Evolutionary conservation across 345 rosid genomes (phyloP), one percentile per base, ranked within the genome.

Genomic region (Ceriops tagal): DNA sequence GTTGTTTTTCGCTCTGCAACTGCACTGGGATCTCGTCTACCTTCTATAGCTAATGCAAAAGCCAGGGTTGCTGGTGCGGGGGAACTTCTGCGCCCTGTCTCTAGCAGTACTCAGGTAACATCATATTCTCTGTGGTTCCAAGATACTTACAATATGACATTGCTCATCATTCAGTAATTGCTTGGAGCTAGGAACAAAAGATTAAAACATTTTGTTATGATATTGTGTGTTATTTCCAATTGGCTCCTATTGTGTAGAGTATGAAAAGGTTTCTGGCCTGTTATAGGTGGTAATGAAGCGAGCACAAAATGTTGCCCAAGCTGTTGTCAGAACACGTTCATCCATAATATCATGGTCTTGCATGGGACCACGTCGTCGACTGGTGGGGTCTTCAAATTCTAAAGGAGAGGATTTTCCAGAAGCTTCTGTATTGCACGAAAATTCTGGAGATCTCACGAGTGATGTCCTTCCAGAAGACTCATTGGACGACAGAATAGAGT

Each of bases 21-120:
- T 62, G 99, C 97, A 57, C 76, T 95, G 73, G 96, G 99, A 62
- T 92, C 99, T 61, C 96, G 75, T 62, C 84, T 95, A 43, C 99
- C 99, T 19, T 92, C 96, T 52, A 84, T 92, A 65, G 95, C 99
- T 55, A 95, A 88, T 69, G 97, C 99, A 19, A 92, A 82, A 75
- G 99, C 97, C 53, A 90, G 88, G 80, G 99, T 95, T 74, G 97
- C 88, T 64, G 97, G 93, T 80, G 97, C 96, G 39, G 90, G 99
- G 64, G 95, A 96, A 21, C 86, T 92, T 80, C 80, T 95, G 51
- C 87, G 86, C 47, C 99, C 99, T 1, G 96, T 93, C 64, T 89
- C 96, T 61, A 89, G 86, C 65, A 78, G 93, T 71, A 95, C 99
- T 32, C 91, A 87, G 93, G 99, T 93, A 87, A 68, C 32, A 55